phyloP scores from a whole-genome alignment of 768 basidiomycete genomes.

The Boletus rufocinnamomeus region DNA sequence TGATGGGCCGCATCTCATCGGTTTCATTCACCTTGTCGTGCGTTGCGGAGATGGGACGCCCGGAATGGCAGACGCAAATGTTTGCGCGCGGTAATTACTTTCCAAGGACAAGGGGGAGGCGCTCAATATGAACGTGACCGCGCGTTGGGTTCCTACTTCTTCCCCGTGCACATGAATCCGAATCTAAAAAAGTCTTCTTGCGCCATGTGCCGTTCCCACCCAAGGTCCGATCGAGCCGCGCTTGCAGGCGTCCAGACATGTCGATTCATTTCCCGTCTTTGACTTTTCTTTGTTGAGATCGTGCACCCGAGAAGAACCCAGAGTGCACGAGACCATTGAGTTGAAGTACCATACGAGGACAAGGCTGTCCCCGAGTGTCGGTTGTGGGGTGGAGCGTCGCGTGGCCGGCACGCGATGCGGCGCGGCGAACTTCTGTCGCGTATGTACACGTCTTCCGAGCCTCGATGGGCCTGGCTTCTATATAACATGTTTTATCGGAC shows the following conservation, averaged over 20 bases:
- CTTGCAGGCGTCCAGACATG: not conserved
- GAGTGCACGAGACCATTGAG: not conserved
- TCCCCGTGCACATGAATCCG: not conserved
- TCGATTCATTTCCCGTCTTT: not conserved
- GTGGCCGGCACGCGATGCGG: constrained; percentile 15
- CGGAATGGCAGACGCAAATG: constrained; percentile 2
- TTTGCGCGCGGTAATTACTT: constrained; percentile 8
- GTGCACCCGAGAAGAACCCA: no score
- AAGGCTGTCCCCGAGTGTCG: not conserved
- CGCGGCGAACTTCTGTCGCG: constrained; percentile 6
- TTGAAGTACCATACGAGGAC: not conserved
- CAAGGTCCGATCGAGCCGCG: constrained; percentile 12
- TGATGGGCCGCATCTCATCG: no score
- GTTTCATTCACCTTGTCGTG: not conserved
- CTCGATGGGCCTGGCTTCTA: not conserved
- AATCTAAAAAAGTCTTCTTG: not conserved
- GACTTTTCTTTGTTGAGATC: not conserved
- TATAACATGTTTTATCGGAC: not conserved
- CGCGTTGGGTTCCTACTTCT: not conserved
- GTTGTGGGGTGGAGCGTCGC: constrained; percentile 10
- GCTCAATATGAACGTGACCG: not conserved
- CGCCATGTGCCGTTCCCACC: not conserved
- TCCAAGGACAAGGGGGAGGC: not conserved
- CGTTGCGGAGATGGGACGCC: not conserved
- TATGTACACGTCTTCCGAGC: not conserved